A percentile compares a stretch with the other conserved stretches of the same genome.
phyloP scores from a whole-genome alignment of 2,329 filamentous ascomycete genomes.

The Macrophomina phaseolina region DNA sequence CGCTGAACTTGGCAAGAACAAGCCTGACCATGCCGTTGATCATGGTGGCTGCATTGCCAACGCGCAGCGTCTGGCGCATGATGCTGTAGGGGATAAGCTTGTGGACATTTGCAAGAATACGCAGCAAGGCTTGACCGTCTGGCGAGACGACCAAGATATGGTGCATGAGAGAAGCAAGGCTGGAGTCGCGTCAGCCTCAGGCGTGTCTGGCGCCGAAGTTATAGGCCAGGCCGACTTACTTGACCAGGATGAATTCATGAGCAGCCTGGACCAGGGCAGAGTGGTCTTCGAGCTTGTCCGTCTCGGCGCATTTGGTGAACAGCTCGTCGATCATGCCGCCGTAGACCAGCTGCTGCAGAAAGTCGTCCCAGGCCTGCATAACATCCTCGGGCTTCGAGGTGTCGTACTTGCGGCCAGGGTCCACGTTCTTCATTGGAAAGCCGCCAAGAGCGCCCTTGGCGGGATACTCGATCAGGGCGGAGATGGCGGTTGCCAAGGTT shows the following conservation, averaged over 20 bases:
- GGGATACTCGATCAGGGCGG: constrained; percentile 71
- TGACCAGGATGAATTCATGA: constrained; percentile 71
- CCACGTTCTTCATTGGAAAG: constrained; percentile 49
- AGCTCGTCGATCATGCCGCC: constrained; percentile 69
- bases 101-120: constrained; percentile 72
- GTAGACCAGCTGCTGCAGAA: constrained; percentile 70
- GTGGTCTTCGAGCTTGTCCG: constrained; percentile 68
- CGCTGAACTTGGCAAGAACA: constrained; percentile 77
- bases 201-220: no score
- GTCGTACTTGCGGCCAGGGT: constrained; percentile 59
- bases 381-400: constrained; percentile 65
- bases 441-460: constrained; percentile 71
- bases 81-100: constrained; percentile 73
- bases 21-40: constrained; percentile 75
- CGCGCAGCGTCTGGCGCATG: constrained; percentile 73
- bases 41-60: constrained; percentile 83
- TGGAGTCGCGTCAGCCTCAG: constrained; percentile 40
- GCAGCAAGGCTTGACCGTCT: constrained; percentile 75
- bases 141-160: constrained; percentile 75
- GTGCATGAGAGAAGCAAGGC: constrained; percentile 75
- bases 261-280: constrained; percentile 67
- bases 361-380: constrained; percentile 68
- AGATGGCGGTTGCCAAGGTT: constrained; percentile 73
- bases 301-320: constrained; percentile 65
- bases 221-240: constrained; percentile 55